Evolutionary conservation across 1,284 basidiomycete genomes (phyloP).

Genomic region (Tilletia setariae): DNA sequence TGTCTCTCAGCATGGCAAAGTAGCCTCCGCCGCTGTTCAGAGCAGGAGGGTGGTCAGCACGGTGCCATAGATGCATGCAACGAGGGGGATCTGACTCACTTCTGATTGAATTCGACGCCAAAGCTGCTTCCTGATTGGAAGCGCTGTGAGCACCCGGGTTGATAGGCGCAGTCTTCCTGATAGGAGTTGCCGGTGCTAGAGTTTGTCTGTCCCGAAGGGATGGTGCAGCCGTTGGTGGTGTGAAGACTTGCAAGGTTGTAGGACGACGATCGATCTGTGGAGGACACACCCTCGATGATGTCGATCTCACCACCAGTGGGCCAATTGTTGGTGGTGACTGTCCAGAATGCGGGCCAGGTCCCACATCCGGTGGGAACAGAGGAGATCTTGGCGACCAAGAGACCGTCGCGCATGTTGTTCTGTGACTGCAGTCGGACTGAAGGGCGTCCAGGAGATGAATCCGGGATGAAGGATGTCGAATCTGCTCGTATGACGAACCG

Average conservation of each 20-base stretch:
- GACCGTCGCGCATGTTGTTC: conserved; percentile 35
- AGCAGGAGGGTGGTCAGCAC: conserved; percentile 3
- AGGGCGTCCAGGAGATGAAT: not conserved
- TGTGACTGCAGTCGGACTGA: conserved; percentile 40
- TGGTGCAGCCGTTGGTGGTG: conserved; percentile 1
- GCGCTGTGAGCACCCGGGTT: conserved; percentile 38
- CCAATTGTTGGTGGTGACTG: conserved; percentile 30
- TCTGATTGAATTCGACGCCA: conserved; percentile 33
- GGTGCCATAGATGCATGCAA: not conserved
- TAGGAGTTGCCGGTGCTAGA: conserved; percentile 10
- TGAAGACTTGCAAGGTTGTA: not conserved
- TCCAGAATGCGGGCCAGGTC: conserved; percentile 52
- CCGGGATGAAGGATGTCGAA: conserved; percentile 22
- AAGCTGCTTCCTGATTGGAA: conserved; percentile 28
- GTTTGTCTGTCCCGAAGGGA: conserved; percentile 12
- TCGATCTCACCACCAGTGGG: conserved; percentile 48
- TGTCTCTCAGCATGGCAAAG: conserved; percentile 40
- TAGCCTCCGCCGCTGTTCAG: conserved; percentile 31
- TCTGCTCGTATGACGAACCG: conserved; percentile 23
- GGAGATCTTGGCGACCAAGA: conserved; percentile 39
- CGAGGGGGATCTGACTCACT: conserved; percentile 12
- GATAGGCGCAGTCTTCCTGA: conserved; percentile 33
- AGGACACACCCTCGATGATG: conserved; percentile 37
- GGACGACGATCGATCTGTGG: not conserved
- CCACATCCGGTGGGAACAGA: conserved; percentile 45